phyloP scores from a whole-genome alignment of 768 basidiomycete species.

The Calocybe gangraenosa region DNA sequence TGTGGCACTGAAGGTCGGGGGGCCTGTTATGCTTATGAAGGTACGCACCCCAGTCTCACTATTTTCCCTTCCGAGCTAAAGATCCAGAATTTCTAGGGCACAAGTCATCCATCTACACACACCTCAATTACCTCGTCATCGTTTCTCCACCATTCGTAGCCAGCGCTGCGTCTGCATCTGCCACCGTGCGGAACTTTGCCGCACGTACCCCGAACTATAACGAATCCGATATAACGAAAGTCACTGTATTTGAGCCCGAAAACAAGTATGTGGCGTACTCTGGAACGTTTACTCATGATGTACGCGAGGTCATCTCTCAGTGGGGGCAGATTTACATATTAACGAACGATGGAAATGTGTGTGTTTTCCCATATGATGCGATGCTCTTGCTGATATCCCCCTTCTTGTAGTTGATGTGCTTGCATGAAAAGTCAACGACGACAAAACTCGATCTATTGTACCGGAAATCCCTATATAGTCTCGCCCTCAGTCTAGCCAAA shows the following conservation, averaged over 20 bases:
- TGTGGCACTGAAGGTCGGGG: slow-evolving; percentile 81
- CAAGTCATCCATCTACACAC: slow-evolving; percentile 74
- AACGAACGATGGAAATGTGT: slow-evolving; percentile 75
- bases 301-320: slow-evolving; percentile 76
- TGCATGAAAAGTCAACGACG: slow-evolving; percentile 76
- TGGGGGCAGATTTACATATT: slow-evolving; percentile 82
- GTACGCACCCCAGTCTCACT: slow-evolving; percentile 31
- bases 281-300: slow-evolving; percentile 76
- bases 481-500: slow-evolving; percentile 81
- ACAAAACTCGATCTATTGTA: slow-evolving; percentile 88
- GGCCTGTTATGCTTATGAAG: slow-evolving; percentile 89
- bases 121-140: slow-evolving; percentile 84
- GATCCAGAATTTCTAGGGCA: slow-evolving; percentile 43
- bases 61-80: background rate
- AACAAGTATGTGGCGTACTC: slow-evolving; percentile 89
- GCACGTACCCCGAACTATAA: slow-evolving; percentile 41
- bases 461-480: slow-evolving; percentile 66
- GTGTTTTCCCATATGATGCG: background rate
- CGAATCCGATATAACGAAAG: slow-evolving; percentile 64
- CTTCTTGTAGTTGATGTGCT: slow-evolving; percentile 47
- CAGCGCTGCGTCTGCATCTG: slow-evolving; percentile 58
- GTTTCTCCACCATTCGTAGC: slow-evolving; percentile 83
- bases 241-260: slow-evolving; percentile 87
- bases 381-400: background rate
- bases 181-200: slow-evolving; percentile 73